phyloP scores from a whole-genome alignment of 768 basidiomycete species.

The Baorangia bicolor region DNA sequence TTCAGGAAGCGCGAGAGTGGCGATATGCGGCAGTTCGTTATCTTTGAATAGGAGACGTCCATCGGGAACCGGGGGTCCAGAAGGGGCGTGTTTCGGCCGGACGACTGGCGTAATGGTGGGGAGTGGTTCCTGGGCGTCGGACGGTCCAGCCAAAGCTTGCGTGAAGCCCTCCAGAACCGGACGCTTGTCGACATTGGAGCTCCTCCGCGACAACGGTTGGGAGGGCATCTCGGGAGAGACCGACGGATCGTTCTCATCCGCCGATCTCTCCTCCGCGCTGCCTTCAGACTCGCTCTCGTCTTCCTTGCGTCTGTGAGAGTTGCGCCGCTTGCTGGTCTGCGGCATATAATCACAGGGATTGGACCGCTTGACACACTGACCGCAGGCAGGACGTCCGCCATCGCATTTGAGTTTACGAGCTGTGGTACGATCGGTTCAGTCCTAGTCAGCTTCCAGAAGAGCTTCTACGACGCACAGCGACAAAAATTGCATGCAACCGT shows the following conservation, averaged over 20 bases:
- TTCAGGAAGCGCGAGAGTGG: constrained; percentile 62
- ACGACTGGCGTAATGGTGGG: constrained; percentile 37
- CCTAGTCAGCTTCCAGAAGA: constrained; percentile 11
- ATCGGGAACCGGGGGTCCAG: constrained; percentile 25
- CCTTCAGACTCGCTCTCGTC: constrained; percentile 60
- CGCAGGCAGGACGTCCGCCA: constrained; percentile 78
- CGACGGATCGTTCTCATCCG: constrained; percentile 48
- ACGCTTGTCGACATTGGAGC: constrained; percentile 37
- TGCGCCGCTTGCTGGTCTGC: constrained; percentile 68
- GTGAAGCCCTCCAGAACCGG: constrained; percentile 33
- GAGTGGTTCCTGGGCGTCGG: constrained; percentile 47
- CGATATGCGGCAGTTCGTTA: constrained; percentile 69
- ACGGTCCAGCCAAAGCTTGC: constrained; percentile 31
- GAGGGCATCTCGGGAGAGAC: constrained; percentile 52
- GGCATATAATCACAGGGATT: constrained; percentile 81
- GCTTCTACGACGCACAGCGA: constrained; percentile 59
- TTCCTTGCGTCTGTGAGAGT: constrained; percentile 59
- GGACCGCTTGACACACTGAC: constrained; percentile 76
- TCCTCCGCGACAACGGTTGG: constrained; percentile 36
- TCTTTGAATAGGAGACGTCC: constrained; percentile 53
- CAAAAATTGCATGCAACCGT: constrained; percentile 91
- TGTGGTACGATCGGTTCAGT: constrained; percentile 35
- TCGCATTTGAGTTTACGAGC: constrained; percentile 89
- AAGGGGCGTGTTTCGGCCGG: constrained; percentile 29
- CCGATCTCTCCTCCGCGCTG: constrained; percentile 60